Conservation (phyloP, 139 green algal species). For the Axilococcus clingmanii region DNA sequence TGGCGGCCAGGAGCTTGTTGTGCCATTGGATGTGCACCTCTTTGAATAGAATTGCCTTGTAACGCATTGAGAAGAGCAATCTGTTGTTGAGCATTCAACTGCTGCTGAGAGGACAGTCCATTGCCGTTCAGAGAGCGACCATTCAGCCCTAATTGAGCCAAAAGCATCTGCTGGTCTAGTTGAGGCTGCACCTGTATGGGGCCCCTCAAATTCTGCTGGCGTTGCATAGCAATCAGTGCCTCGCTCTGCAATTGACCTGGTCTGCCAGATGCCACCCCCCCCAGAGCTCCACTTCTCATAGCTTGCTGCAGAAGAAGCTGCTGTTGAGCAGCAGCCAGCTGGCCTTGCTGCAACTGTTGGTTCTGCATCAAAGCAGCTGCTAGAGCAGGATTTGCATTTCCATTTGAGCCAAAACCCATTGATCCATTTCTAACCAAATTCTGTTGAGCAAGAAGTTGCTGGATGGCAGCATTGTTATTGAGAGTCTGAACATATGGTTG, state of each 20-base stretch:
- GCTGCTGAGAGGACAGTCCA: no score
- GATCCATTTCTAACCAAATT: no score
- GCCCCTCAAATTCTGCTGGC: constrained; percentile 13
- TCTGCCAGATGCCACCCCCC: constrained; percentile 1
- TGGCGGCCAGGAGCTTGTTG: no score
- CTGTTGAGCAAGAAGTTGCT: no score
- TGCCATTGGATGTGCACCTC: not conserved
- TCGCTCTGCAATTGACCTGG: constrained; percentile 23
- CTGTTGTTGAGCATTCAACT: constrained; percentile 24
- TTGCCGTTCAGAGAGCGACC: no score
- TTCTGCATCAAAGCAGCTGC: constrained; percentile 16
- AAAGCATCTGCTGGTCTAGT: constrained; percentile 7
- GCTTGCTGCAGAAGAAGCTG: not conserved
- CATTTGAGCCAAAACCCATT: no score
- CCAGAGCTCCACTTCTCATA: not conserved
- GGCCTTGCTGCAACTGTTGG: not conserved
- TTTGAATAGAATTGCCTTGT: not conserved
- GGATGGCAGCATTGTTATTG: no score
- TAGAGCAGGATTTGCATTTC: no score
- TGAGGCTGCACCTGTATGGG: no score
- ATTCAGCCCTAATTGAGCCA: constrained; percentile 16
- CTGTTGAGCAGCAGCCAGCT: not conserved
- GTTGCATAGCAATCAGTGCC: constrained; percentile 30
- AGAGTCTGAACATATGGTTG: no score
- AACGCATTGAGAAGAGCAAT: constrained; percentile 16